phyloP scores from a whole-genome alignment of 331 rosid genomes.

The Acacia pycnantha region DNA sequence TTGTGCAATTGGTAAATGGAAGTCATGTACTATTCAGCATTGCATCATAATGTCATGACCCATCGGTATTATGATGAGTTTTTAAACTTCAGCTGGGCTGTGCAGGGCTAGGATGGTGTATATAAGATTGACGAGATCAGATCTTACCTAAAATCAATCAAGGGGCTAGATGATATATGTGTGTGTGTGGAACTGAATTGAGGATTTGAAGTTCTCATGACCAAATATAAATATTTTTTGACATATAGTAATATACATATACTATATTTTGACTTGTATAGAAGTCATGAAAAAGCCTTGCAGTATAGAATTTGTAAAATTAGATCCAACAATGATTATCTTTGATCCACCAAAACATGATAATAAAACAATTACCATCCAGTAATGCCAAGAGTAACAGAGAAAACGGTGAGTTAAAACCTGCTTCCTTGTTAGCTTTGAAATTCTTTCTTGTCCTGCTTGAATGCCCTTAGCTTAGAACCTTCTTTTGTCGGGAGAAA shows the following conservation, averaged over 20 bases:
- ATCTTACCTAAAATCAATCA: background rate
- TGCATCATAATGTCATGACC: constrained; percentile 1
- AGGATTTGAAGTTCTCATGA: background rate
- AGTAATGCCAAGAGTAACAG: background rate
- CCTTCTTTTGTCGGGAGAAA: background rate
- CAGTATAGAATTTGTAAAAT: background rate
- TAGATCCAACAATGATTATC: background rate
- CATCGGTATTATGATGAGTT: background rate
- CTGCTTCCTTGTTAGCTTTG: background rate
- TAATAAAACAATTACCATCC: background rate
- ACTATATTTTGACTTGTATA: background rate
- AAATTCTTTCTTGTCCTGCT: background rate
- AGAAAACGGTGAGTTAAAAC: background rate
- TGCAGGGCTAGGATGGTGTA: background rate
- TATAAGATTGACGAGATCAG: background rate
- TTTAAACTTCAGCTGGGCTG: constrained; percentile 11
- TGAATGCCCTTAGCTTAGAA: background rate
- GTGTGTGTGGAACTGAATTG: background rate
- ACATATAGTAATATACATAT: background rate
- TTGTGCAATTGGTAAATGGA: background rate
- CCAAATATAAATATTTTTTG: background rate
- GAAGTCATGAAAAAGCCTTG: background rate
- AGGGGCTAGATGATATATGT: background rate
- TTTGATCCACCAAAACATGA: background rate
- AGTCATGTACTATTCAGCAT: background rate